phyloP scores from a whole-genome alignment of 2,329 filamentous ascomycete species.

The Fusarium gaditjirri region DNA sequence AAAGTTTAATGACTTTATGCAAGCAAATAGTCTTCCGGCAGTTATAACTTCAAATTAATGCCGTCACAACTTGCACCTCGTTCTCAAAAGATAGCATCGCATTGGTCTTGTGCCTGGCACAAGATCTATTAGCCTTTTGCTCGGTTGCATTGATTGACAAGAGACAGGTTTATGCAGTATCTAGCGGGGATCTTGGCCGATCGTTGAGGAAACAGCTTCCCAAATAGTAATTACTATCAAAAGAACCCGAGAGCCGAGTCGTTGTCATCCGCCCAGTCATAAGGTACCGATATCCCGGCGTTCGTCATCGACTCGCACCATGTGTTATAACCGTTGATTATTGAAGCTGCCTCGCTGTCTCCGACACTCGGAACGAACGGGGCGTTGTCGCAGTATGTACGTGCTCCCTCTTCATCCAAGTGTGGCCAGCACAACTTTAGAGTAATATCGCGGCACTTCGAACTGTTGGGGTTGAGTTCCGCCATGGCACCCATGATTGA shows the following conservation, averaged over 20 bases:
- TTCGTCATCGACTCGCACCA: slow-evolving; percentile 36
- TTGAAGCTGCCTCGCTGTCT: slow-evolving; percentile 31
- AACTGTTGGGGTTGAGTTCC: slow-evolving; percentile 33
- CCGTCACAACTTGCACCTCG: background rate
- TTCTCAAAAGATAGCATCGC: background rate
- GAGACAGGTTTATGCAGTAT: background rate
- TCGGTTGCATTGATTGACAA: background rate
- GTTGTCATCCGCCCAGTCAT: slow-evolving; percentile 32
- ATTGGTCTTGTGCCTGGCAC: background rate
- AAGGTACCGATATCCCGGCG: slow-evolving; percentile 11
- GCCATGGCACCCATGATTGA: slow-evolving; percentile 31
- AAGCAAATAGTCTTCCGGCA: background rate
- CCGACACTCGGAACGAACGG: slow-evolving; percentile 14
- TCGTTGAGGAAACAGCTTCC: background rate
- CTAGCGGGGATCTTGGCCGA: background rate
- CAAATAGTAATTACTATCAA: background rate
- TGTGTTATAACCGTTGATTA: slow-evolving; percentile 30
- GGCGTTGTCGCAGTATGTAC: slow-evolving; percentile 9
- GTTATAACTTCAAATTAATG: background rate
- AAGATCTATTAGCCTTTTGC: background rate
- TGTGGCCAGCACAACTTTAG: slow-evolving; percentile 37
- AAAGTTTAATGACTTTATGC: background rate
- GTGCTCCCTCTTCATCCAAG: slow-evolving; percentile 16
- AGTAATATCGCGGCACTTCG: slow-evolving; percentile 35
- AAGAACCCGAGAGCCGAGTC: slow-evolving; percentile 22